These are phyloP conservation scores for Entrophospora sp. DNA, from an alignment of 192 early-diverging fungal genomes.

Conservation along the genomic window DNA sequence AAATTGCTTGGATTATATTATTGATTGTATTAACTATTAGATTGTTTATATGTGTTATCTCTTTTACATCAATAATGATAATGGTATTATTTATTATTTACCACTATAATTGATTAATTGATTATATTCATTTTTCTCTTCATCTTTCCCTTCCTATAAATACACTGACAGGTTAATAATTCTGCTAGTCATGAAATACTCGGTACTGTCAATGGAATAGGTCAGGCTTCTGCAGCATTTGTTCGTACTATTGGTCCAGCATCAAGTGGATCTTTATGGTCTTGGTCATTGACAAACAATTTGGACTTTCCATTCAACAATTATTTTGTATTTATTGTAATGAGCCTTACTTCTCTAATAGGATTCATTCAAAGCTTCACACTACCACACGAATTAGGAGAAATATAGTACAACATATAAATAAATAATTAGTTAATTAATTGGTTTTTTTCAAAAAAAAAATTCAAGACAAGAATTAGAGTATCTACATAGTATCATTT, in stretches of 20 bases:
- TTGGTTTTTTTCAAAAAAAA: too few species aligned
- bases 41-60: too few species aligned
- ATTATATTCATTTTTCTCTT: not conserved
- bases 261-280: conserved; percentile 43
- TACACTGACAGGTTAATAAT: conserved; percentile 35
- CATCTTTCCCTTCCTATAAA: not conserved
- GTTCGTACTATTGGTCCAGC: conserved; percentile 44
- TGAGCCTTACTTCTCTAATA: conserved; percentile 31
- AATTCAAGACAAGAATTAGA: too few species aligned
- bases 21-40: too few species aligned
- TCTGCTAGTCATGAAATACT: conserved; percentile 37
- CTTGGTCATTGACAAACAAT: conserved; percentile 41
- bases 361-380: conserved; percentile 28
- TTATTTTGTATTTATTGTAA: conserved; percentile 43
- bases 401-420: too few species aligned
- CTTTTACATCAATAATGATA: conserved; percentile 40
- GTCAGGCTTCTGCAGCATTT: conserved; percentile 42
- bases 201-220: conserved; percentile 51
- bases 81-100: conserved; percentile 45
- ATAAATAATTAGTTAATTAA: too few species aligned
- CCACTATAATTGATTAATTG: not conserved
- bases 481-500: too few species aligned
- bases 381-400: conserved; percentile 26
- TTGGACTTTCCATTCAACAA: conserved; percentile 44
- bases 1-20: too few species aligned